Evolutionary conservation across 352 stramenopile species (phyloP).

Genomic region (Globisporangium mamillatum): DNA sequence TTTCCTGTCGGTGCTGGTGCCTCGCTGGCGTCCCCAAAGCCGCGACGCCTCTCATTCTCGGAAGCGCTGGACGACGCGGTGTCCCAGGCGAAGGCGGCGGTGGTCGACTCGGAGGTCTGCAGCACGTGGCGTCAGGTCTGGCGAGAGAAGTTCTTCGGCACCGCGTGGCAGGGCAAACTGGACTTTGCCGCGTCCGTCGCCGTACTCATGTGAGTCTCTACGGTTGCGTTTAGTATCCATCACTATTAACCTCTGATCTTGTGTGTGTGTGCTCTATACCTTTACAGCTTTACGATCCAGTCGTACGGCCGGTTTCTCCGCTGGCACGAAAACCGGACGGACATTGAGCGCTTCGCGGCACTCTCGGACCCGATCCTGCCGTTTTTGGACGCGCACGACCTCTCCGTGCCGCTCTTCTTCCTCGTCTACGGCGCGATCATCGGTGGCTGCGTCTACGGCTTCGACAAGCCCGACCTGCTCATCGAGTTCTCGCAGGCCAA

Average conservation of each 20-base stretch:
- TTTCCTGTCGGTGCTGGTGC: background rate
- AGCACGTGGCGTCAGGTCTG: slow-evolving; percentile 9
- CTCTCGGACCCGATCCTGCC: slow-evolving; percentile 31
- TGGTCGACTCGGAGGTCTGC: background rate
- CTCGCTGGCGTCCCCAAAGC: background rate
- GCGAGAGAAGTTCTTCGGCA: slow-evolving; percentile 7
- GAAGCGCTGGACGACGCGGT: slow-evolving; percentile 4
- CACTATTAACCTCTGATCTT: no score
- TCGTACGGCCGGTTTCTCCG: slow-evolving; percentile 29
- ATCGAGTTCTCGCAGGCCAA: slow-evolving; percentile 33
- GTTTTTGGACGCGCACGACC: slow-evolving; percentile 24
- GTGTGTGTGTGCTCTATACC: no score
- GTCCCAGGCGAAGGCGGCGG: background rate
- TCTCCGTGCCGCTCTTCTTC: slow-evolving; percentile 26
- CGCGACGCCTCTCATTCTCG: slow-evolving; percentile 8
- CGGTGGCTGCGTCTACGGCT: slow-evolving; percentile 22
- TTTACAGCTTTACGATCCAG: slow-evolving; percentile 23
- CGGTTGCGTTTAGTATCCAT: no score
- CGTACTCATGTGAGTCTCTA: slow-evolving; percentile 7
- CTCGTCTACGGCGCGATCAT: slow-evolving; percentile 33
- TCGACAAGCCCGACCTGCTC: slow-evolving; percentile 33
- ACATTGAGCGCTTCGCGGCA: slow-evolving; percentile 24
- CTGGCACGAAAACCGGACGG: slow-evolving; percentile 30
- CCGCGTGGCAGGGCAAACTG: background rate
- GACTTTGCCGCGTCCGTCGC: slow-evolving; percentile 10